Percentiles rank a stretch among this genome's conserved stretches.
These are phyloP conservation scores for Puccinellia tenuiflora DNA, from an alignment of 176 grass and related monocot species.

Conservation along the genomic window DNA sequence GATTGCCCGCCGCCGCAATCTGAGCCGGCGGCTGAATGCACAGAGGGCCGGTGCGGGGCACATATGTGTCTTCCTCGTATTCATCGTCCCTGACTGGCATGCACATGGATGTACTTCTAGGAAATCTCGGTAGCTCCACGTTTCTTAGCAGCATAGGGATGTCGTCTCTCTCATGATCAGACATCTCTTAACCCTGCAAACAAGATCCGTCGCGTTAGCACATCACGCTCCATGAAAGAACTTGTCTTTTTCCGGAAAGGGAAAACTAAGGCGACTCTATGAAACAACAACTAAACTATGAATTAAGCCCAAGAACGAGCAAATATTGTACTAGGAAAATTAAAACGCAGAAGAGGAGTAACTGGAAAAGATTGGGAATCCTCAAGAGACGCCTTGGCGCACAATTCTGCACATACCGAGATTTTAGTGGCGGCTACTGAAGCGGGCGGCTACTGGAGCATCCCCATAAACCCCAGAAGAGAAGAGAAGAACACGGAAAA, in stretches of 20 bases:
- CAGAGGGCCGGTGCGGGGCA: slow-evolving; percentile 69
- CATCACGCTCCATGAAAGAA: neutral
- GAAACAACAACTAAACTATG: neutral
- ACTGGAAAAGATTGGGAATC: neutral
- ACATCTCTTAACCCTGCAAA: slow-evolving; percentile 52
- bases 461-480: neutral
- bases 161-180: slow-evolving; percentile 63
- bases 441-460: neutral
- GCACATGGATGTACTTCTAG: slow-evolving; percentile 85
- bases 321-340: neutral
- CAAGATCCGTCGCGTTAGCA: neutral
- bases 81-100: slow-evolving; percentile 56
- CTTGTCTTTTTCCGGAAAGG: too few species aligned
- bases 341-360: neutral
- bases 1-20: slow-evolving; percentile 19
- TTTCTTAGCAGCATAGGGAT: slow-evolving; percentile 64
- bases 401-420: neutral
- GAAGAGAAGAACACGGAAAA: neutral
- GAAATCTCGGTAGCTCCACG: slow-evolving; percentile 59
- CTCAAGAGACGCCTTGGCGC: neutral
- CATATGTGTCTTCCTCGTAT: slow-evolving; percentile 45
- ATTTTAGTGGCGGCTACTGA: neutral
- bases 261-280: too few species aligned
- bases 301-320: neutral
- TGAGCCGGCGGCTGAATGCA: slow-evolving; percentile 36